Percentiles rank a stretch among this genome's conserved stretches.
phyloP scores from a whole-genome alignment of 2,329 filamentous ascomycete species.

The Exophiala sp. region DNA sequence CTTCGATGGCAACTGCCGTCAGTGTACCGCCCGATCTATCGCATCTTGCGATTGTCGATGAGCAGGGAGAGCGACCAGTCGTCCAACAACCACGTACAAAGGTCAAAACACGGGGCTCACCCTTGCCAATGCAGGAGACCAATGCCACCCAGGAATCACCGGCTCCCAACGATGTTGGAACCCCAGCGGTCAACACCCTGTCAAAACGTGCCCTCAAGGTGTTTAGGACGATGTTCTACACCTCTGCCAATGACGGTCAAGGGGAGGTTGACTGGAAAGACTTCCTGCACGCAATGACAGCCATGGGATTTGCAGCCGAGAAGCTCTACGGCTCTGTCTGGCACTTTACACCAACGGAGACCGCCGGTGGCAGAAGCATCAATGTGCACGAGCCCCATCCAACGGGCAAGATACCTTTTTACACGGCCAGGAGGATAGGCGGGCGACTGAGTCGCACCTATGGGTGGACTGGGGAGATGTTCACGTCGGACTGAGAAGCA shows the following conservation, averaged over 20 bases:
- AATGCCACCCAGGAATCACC: neutral
- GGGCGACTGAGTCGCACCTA: conserved; percentile 50
- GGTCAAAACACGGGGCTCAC: too few relatives aligned
- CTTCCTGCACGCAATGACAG: conserved; percentile 52
- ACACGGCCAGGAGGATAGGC: conserved; percentile 46
- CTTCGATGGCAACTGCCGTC: neutral
- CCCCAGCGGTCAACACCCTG: conserved; percentile 33
- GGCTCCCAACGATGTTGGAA: neutral
- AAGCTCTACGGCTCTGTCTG: conserved; percentile 61
- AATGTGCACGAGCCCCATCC: conserved; percentile 62
- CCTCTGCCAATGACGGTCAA: conserved; percentile 33
- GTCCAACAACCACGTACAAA: too few relatives aligned
- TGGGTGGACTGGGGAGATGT: conserved; percentile 31
- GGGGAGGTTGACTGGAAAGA: conserved; percentile 54
- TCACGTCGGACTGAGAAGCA: neutral
- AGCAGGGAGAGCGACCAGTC: too few relatives aligned
- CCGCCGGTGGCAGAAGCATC: conserved; percentile 38
- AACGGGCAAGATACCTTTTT: conserved; percentile 49
- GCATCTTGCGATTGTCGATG: neutral
- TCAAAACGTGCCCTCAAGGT: conserved; percentile 41
- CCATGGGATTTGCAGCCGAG: conserved; percentile 49
- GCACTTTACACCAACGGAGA: conserved; percentile 51
- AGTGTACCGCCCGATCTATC: neutral
- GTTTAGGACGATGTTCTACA: conserved; percentile 44
- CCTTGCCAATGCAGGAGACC: neutral